These are phyloP conservation scores for Piedraia hortae DNA, from an alignment of 2,329 filamentous ascomycete genomes.

Conservation along the genomic window DNA sequence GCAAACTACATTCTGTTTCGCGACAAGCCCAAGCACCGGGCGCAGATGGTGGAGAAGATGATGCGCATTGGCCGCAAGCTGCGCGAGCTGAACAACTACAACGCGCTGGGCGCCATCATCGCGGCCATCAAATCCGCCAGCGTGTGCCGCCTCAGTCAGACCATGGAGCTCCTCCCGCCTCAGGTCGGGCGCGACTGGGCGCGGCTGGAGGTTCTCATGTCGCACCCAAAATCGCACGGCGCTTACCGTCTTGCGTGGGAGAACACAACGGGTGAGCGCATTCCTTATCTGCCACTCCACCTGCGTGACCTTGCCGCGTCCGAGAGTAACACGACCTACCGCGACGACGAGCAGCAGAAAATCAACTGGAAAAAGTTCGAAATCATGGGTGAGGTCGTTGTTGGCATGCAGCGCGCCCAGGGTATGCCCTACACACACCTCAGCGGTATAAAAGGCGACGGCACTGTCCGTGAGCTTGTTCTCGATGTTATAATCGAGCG, in stretches of 20 bases:
- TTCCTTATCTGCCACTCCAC: constrained; percentile 79
- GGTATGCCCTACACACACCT: constrained; percentile 49
- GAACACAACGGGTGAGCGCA: constrained; percentile 68
- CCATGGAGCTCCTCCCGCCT: constrained; percentile 43
- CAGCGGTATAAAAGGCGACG: constrained; percentile 12
- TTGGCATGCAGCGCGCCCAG: constrained; percentile 80
- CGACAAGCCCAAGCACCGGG: constrained; percentile 88
- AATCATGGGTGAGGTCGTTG: constrained; percentile 70
- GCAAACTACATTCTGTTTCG: constrained; percentile 39
- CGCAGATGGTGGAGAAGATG: constrained; percentile 77
- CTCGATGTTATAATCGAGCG: constrained; percentile 56
- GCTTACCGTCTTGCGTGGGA: constrained; percentile 96
- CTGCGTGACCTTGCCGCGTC: constrained; percentile 73
- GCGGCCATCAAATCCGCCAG: constrained; percentile 76
- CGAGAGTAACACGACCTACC: constrained; percentile 71
- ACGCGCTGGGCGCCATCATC: constrained; percentile 75
- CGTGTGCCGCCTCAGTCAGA: constrained; percentile 59
- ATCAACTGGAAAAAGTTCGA: constrained; percentile 99
- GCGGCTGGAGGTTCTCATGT: constrained; percentile 73
- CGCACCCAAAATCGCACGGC: constrained; percentile 71
- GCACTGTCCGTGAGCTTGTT: constrained; percentile 21
- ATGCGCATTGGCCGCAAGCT: constrained; percentile 70
- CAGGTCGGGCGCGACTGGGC: constrained; percentile 62
- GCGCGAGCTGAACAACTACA: constrained; percentile 87
- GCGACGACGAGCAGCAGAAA: constrained; percentile 29